Evolutionary conservation across 1,284 basidiomycete species (phyloP).

Genomic region (Apiotrichum laibachii): DNA sequence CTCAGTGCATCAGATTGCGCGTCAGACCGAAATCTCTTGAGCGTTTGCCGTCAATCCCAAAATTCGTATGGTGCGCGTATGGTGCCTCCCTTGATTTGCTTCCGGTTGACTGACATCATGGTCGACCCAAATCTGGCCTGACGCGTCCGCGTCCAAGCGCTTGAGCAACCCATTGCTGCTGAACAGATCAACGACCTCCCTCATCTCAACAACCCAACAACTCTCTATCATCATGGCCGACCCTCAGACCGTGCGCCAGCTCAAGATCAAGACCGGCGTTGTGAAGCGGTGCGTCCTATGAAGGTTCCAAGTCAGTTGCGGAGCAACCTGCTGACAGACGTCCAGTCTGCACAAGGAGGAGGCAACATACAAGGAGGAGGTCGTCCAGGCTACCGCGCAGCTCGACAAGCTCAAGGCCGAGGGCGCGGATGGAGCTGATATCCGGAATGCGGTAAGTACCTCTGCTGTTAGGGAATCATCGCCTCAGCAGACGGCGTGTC

Average conservation of each 20-base stretch:
- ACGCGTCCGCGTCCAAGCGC: too few relatives aligned
- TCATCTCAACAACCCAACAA: background rate
- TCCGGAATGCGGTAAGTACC: constrained; percentile 72
- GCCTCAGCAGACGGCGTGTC: background rate
- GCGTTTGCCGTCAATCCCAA: too few relatives aligned
- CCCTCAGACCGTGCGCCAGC: constrained; percentile 54
- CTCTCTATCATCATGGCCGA: constrained; percentile 30
- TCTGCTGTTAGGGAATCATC: too few relatives aligned
- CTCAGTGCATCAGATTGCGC: too few relatives aligned
- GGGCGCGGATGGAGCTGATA: constrained; percentile 71
- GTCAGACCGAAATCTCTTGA: too few relatives aligned
- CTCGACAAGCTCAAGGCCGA: constrained; percentile 64
- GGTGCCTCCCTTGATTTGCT: too few relatives aligned
- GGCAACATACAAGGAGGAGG: constrained; percentile 66
- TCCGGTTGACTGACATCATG: too few relatives aligned
- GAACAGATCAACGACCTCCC: too few relatives aligned
- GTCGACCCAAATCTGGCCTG: too few relatives aligned
- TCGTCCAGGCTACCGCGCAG: constrained; percentile 59
- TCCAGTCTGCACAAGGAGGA: constrained; percentile 71
- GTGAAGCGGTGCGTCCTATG: constrained; percentile 63
- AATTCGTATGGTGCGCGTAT: too few relatives aligned
- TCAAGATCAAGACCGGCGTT: constrained; percentile 75
- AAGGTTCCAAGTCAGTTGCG: background rate
- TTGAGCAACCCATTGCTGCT: too few relatives aligned
- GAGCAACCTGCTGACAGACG: background rate